A percentile compares a stretch with the other conserved stretches of the same genome.
These are phyloP conservation scores for Xylariaceae sp. DNA, from an alignment of 2,329 filamentous ascomycete genomes.

Conservation along the genomic window DNA sequence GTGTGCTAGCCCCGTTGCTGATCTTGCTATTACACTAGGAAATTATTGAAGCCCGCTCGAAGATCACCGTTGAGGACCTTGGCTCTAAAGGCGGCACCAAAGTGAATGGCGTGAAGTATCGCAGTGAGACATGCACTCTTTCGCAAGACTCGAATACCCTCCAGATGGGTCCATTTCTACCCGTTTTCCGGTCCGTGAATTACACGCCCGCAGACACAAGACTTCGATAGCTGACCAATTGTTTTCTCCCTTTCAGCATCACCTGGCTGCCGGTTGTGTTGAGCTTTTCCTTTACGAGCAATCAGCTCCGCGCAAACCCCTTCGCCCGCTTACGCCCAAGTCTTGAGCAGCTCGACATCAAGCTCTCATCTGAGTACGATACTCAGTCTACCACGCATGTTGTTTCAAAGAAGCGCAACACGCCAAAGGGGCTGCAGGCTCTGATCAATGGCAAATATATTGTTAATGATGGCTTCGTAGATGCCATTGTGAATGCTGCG, in stretches of 20 bases:
- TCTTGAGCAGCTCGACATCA: conserved; percentile 85
- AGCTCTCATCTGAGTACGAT: conserved; percentile 71
- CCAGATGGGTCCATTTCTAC: conserved; percentile 65
- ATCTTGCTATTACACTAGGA: conserved; percentile 40
- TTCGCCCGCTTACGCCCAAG: conserved; percentile 57
- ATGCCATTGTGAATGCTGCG: conserved; percentile 63
- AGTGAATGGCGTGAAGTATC: conserved; percentile 69
- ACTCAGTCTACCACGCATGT: conserved; percentile 75
- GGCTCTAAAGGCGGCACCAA: conserved; percentile 80
- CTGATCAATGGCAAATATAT: conserved; percentile 77
- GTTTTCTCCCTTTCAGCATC: conserved; percentile 47
- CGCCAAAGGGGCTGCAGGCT: conserved; percentile 79
- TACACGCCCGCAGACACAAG: background rate
- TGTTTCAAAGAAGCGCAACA: conserved; percentile 84
- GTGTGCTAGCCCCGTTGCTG: background rate
- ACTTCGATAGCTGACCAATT: background rate
- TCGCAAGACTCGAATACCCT: conserved; percentile 58
- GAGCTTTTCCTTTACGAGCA: conserved; percentile 71
- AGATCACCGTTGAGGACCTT: conserved; percentile 70
- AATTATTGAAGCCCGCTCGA: conserved; percentile 61
- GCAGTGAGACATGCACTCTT: conserved; percentile 57
- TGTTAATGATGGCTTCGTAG: conserved; percentile 68
- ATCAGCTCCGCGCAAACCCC: conserved; percentile 64
- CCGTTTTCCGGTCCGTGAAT: conserved; percentile 52
- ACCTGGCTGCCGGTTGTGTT: conserved; percentile 78